Evolutionary conservation across 768 basidiomycete species (phyloP), one percentile per base, ranked within the genome.

Genomic region (Macrolepiota dolichaula): DNA sequence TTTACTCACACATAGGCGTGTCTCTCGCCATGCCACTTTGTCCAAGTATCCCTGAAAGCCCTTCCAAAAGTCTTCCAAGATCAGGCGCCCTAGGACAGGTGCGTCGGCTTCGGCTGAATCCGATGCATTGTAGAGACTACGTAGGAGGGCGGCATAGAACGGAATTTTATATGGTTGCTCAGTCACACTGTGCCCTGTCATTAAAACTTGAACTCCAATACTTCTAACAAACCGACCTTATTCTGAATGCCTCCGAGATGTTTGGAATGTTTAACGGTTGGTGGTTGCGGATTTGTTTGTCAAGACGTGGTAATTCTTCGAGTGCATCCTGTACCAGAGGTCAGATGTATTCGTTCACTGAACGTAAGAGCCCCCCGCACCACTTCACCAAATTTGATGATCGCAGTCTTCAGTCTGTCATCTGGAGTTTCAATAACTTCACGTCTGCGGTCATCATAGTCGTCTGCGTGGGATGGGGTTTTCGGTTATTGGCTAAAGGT

Each of bases 111-210:
- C 73, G 2, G 71, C 68, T 46, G 74, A 71, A 3, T 73, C 76
- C 4, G 73, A 71, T 38, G 72, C 77, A 67, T 85, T 81, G 66
- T 85, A 81, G 40, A 98, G 77, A 40, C 86, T 74, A 22, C 87
- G 82, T 51, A 97, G 79, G 17, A 98, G 75, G 11, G 91, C 85
- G 12, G 92, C 92, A 73, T 94, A 95, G 70, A 87, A 91, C 0
- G 94, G 89, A 37, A 92, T 90, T 79, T 98, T 99, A 79, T 86
- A 95, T 0, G 96, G 95, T 67, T 97, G 91, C 74, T 98, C 93
- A 0, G 89, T 93, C 55, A 93, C 85, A 53, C 92, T 94, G 69
- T 4, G 32, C 7, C 42, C n/a, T 64, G 46, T 27, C 19, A 47
- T 64, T 51, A 72, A 27, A 38, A 29, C 24, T 12, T 19, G 55